Evolutionary conservation across 164 flowering plant species (phyloP), one percentile per base, ranked within the genome.

Genomic region (Taxillus chinensis): DNA sequence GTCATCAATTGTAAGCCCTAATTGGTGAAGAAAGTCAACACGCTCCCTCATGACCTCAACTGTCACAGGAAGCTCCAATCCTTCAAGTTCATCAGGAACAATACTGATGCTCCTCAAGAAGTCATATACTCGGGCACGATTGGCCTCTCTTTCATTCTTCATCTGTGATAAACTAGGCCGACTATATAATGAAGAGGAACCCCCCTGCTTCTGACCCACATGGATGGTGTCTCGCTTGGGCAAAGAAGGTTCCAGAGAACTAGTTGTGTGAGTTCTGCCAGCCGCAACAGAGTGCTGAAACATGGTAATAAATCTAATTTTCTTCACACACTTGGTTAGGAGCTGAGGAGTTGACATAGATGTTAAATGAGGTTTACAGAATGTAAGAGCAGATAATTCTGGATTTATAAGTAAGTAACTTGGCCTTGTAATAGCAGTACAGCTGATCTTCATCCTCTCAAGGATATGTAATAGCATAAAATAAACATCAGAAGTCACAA

Each of bases 31-130:
- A 68, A 95, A 95, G 65, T 91, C 95, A 49, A 95, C 78, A 14
- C 97, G 90, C 59, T 95, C 99, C 72, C 73, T 78, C 99, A 91
- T 87, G 57, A 91, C 99, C 50, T 89, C 96, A 56, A 72, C 82
- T 7, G 86, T 89, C 53, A 85, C 91, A 60, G 96, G 99, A 70
- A 95, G 90, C 70, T 95, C 99, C 59, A 95, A 68, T 5, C 93
- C 95, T 68, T 95, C 95, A 55, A 95, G 86, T 77, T 89, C 99
- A 71, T 89, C 93, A 50, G 99, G 96, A 50, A 84, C 77, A 64
- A 91, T 78, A 41, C 96, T 96, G 61, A 89, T 71, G 5, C 82
- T 75, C 53, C 70, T 75, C 79, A 95, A 73, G 72, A 87, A 87
- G 57, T 91, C 93, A 73, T 86, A 89, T 64, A 95, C 84, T 17